A percentile compares a stretch with the other conserved stretches of the same genome.
These are phyloP conservation scores for Mycena sp. DNA, from an alignment of 1,284 basidiomycete species.

Conservation along the genomic window DNA sequence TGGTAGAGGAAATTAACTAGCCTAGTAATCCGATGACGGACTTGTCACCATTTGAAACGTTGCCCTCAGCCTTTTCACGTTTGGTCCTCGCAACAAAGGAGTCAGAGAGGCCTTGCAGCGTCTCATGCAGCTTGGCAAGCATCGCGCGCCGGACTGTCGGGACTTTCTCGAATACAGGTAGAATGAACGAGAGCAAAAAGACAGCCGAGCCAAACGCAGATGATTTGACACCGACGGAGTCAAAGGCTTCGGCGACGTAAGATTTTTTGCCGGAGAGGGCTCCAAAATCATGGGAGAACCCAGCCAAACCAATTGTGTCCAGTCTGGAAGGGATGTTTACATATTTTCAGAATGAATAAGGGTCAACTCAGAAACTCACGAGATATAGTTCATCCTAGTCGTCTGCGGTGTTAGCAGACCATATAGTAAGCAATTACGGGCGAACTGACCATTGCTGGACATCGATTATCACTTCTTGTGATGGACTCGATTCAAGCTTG, in stretches of 20 bases:
- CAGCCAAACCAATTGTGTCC: slow-evolving; percentile 58
- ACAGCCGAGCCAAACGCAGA: not conserved
- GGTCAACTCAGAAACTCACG: slow-evolving; percentile 46
- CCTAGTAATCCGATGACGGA: slow-evolving; percentile 20
- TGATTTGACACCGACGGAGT: slow-evolving; percentile 30
- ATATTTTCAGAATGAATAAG: not conserved
- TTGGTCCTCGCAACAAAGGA: slow-evolving; percentile 1
- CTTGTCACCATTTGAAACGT: not conserved
- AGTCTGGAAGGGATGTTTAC: not conserved
- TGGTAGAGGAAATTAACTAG: not conserved
- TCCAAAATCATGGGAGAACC: slow-evolving; percentile 65
- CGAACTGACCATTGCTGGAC: slow-evolving; percentile 61
- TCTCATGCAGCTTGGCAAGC: not conserved
- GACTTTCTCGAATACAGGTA: not conserved
- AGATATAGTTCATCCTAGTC: slow-evolving; percentile 57
- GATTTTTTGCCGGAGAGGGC: slow-evolving; percentile 57
- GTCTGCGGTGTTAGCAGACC: not conserved
- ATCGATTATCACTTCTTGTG: slow-evolving; percentile 54
- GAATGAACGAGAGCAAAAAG: not conserved
- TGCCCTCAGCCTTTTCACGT: too few relatives aligned
- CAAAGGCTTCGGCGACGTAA: slow-evolving; percentile 55
- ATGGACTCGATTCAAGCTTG: slow-evolving; percentile 46
- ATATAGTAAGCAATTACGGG: not conserved
- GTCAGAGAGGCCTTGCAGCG: not conserved
- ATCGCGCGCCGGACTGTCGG: not conserved